These are phyloP conservation scores for Magnusiomyces paraingens DNA, from an alignment of 1,139 yeast genomes.

Conservation along the genomic window DNA sequence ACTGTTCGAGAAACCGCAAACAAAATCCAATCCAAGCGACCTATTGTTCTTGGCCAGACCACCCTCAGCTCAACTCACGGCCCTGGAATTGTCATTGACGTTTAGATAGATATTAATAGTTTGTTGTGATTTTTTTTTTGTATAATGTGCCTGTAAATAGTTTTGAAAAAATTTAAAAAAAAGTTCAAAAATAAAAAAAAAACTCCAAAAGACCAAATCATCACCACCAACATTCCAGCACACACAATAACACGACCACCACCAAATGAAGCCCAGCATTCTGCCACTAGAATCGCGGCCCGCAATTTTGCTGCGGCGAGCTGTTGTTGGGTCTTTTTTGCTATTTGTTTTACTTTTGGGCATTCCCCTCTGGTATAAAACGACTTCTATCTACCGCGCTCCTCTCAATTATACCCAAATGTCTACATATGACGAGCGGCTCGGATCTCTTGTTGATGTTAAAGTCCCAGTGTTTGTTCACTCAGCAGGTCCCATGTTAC, in stretches of 20 bases:
- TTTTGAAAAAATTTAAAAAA: too few species aligned
- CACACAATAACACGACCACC: not conserved
- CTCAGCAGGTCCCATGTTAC: constrained; percentile 29
- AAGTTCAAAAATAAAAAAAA: too few species aligned
- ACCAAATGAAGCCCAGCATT: not conserved
- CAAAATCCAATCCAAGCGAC: constrained; percentile 46
- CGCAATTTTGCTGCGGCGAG: too few species aligned
- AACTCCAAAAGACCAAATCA: not conserved
- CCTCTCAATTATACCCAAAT: constrained; percentile 57
- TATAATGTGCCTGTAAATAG: not conserved
- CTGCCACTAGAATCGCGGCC: too few species aligned
- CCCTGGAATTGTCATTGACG: constrained; percentile 72
- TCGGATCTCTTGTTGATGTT: constrained; percentile 37
- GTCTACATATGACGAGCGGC: constrained; percentile 36
- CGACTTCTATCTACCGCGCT: constrained; percentile 74
- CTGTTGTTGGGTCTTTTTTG: too few species aligned
- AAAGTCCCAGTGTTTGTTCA: constrained; percentile 52
- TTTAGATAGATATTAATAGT: constrained; percentile 24
- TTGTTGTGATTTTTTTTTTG: not conserved
- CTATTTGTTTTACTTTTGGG: constrained; percentile 43
- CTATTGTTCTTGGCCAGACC: constrained; percentile 66
- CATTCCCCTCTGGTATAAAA: constrained; percentile 61
- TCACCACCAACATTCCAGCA: not conserved
- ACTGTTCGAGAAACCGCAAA: constrained; percentile 57
- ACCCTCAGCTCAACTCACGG: constrained; percentile 67